Percentiles rank a stretch among this genome's conserved stretches.
These are phyloP conservation scores for Mimosa pudica DNA, from an alignment of 306 rosid genomes.

Conservation along the genomic window DNA sequence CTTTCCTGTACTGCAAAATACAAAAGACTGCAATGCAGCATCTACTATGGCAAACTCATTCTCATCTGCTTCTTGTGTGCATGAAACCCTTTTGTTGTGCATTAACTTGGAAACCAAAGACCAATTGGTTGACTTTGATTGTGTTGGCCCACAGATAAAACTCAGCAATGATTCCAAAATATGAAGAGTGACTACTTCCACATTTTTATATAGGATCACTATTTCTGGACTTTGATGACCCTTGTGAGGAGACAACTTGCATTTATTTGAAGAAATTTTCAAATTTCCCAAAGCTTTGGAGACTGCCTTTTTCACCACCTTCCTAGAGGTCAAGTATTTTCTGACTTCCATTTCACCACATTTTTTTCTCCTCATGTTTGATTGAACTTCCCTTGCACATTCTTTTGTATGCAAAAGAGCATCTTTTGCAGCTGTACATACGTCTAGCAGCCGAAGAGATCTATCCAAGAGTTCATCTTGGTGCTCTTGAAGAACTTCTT, in stretches of 20 bases:
- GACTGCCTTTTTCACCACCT: conserved; percentile 24
- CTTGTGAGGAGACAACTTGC: background rate
- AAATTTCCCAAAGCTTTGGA: conserved; percentile 4
- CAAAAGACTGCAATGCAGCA: background rate
- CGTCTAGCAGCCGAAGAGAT: conserved; percentile 28
- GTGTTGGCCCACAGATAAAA: conserved; percentile 17
- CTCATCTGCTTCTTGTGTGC: background rate
- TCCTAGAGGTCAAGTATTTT: conserved; percentile 29
- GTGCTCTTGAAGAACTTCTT: background rate
- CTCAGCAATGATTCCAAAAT: conserved; percentile 14
- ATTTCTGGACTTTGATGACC: background rate
- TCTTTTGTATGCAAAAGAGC: conserved; percentile 29
- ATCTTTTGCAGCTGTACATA: conserved; percentile 17
- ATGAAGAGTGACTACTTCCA: conserved; percentile 10
- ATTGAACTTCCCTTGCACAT: conserved; percentile 27
- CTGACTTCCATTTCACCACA: conserved; percentile 13
- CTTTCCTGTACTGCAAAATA: conserved; percentile 1
- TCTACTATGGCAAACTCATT: conserved; percentile 25
- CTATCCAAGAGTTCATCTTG: conserved; percentile 20
- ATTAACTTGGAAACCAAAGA: conserved; percentile 29
- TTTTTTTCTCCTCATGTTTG: conserved; percentile 24
- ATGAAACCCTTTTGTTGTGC: conserved; percentile 15
- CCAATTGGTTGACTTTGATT: conserved; percentile 20
- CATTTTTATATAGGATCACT: conserved; percentile 13
- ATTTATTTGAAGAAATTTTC: background rate